Conservation (phyloP, 2,329 filamentous ascomycete genomes). For the Aureobasidium sp. region DNA sequence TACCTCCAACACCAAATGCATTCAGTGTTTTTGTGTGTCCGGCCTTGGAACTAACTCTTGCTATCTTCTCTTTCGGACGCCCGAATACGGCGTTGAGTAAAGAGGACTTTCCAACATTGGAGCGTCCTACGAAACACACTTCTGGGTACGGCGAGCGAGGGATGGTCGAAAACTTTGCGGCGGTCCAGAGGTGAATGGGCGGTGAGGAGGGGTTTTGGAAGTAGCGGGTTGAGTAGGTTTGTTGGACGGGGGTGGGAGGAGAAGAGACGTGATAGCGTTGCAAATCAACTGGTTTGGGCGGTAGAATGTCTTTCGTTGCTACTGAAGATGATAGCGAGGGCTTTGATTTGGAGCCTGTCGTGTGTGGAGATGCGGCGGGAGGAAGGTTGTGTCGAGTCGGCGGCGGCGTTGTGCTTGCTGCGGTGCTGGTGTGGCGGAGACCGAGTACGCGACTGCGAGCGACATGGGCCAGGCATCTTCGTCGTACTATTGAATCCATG, state of each 20-base stretch:
- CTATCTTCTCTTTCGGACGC: slow-evolving; percentile 34
- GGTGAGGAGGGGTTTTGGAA: slow-evolving; percentile 37
- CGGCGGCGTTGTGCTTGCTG: not conserved
- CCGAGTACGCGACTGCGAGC: slow-evolving; percentile 8
- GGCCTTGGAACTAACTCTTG: slow-evolving; percentile 52
- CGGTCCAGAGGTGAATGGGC: slow-evolving; percentile 53
- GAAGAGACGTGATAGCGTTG: slow-evolving; percentile 28
- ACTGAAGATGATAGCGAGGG: not conserved
- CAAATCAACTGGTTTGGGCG: slow-evolving; percentile 17
- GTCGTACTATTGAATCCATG: not conserved
- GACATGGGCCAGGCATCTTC: not conserved
- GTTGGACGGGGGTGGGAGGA: slow-evolving; percentile 31
- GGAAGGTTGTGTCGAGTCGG: not conserved
- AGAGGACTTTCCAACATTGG: slow-evolving; percentile 64
- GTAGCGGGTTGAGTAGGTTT: slow-evolving; percentile 36
- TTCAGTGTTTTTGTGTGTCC: slow-evolving; percentile 61
- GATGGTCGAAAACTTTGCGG: slow-evolving; percentile 54
- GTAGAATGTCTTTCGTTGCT: not conserved
- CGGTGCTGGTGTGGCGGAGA: not conserved
- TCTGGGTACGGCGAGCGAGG: slow-evolving; percentile 50
- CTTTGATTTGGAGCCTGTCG: not conserved
- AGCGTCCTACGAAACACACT: slow-evolving; percentile 61
- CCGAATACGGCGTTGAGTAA: slow-evolving; percentile 59
- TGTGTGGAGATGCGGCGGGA: not conserved
- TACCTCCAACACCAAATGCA: slow-evolving; percentile 52